Evolutionary conservation across 768 basidiomycete species (phyloP).

Genomic region (Hericium erinaceus): DNA sequence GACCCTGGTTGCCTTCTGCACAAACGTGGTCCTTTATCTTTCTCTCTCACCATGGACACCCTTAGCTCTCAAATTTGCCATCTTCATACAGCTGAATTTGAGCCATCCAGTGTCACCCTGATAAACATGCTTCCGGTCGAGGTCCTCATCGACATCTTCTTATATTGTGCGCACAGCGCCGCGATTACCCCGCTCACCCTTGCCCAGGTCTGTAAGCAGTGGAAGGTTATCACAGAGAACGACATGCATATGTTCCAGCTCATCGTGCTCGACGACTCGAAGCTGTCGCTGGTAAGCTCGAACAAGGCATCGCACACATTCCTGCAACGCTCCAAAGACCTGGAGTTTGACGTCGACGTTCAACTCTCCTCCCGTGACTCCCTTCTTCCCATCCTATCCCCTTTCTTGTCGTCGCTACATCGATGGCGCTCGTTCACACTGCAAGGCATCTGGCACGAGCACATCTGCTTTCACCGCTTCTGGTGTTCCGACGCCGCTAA

Average conservation of each 20-base stretch:
- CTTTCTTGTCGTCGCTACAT: conserved; percentile 42
- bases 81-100: not conserved
- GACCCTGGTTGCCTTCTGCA: no score
- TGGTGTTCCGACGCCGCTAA: conserved; percentile 8
- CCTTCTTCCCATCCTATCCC: conserved; percentile 56
- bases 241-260: conserved; percentile 56
- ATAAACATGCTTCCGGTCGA: conserved; percentile 44
- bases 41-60: not conserved
- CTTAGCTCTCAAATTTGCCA: not conserved
- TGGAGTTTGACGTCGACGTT: conserved; percentile 48
- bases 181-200: conserved; percentile 41
- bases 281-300: conserved; percentile 27
- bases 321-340: conserved; percentile 41
- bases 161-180: conserved; percentile 20
- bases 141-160: conserved; percentile 55
- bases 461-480: conserved; percentile 20
- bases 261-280: conserved; percentile 40
- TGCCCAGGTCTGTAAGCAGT: conserved; percentile 45
- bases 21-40: not conserved
- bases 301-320: conserved; percentile 44
- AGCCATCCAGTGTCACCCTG: not conserved
- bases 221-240: conserved; percentile 43
- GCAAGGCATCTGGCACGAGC: conserved; percentile 27
- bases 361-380: conserved; percentile 36
- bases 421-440: conserved; percentile 52